Evolutionary conservation across 768 basidiomycete species (phyloP).

Genomic region (Pisolithus albus): DNA sequence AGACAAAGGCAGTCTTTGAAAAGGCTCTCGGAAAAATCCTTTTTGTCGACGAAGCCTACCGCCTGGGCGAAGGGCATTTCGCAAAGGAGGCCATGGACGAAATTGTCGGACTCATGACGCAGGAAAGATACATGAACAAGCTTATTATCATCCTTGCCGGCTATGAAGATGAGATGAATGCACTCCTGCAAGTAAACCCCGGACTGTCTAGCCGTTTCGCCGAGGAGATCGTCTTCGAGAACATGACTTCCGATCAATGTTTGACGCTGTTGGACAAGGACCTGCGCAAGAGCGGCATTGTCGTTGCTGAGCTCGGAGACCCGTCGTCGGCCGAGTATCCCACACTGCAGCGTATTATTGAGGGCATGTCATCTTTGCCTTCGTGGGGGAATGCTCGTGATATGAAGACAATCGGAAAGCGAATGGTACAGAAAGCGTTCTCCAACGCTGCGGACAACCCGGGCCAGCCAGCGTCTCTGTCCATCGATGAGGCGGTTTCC

Average conservation of each 20-base stretch:
- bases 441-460: constrained; percentile 12
- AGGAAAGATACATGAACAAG: constrained; percentile 49
- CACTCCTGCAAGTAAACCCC: constrained; percentile 49
- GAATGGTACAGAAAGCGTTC: constrained; percentile 39
- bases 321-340: constrained; percentile 21
- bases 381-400: constrained; percentile 72
- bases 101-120: constrained; percentile 55
- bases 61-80: constrained; percentile 53
- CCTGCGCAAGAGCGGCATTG: constrained; percentile 39
- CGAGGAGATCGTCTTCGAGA: constrained; percentile 47
- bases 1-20: constrained; percentile 52
- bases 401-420: constrained; percentile 45
- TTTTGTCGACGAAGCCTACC: constrained; percentile 69
- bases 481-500: constrained; percentile 22
- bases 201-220: constrained; percentile 66
- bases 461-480: constrained; percentile 19
- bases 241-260: constrained; percentile 46
- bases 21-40: constrained; percentile 62
- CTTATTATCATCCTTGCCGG: constrained; percentile 65
- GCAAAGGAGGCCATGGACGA: constrained; percentile 71
- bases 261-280: constrained; percentile 42
- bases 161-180: constrained; percentile 62
- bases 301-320: constrained; percentile 32
- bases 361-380: constrained; percentile 36
- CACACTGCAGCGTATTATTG: constrained; percentile 35